These are phyloP conservation scores for Globisporangium ultimum DNA, from an alignment of 352 stramenopile genomes.

Conservation along the genomic window DNA sequence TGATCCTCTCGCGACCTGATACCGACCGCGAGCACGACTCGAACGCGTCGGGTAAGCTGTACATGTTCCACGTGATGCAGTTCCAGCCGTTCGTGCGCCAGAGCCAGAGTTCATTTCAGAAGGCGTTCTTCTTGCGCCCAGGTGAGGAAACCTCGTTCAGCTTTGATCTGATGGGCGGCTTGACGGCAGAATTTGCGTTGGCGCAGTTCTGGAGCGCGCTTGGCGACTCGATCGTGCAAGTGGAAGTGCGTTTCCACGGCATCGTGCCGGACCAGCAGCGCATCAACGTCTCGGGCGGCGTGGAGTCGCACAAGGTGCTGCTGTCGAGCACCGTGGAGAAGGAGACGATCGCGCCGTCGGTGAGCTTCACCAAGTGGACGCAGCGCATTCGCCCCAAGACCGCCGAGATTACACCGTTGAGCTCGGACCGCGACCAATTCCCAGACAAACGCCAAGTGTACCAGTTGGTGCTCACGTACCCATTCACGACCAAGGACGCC, in stretches of 20 bases:
- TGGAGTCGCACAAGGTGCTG: conserved; percentile 72
- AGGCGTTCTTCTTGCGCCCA: conserved; percentile 64
- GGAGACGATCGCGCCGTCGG: conserved; percentile 70
- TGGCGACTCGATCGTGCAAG: conserved; percentile 72
- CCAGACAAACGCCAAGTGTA: conserved; percentile 87
- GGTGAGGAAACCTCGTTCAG: conserved; percentile 65
- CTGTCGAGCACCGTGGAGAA: conserved; percentile 68
- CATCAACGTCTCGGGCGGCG: conserved; percentile 59
- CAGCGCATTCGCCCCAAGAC: conserved; percentile 78
- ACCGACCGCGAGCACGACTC: conserved; percentile 49
- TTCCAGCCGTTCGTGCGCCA: conserved; percentile 85
- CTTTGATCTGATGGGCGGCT: conserved; percentile 65
- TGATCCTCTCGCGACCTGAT: conserved; percentile 64
- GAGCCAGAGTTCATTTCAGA: conserved; percentile 64
- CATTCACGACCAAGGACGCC: conserved; percentile 82
- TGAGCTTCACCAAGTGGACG: conserved; percentile 82
- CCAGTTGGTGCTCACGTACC: conserved; percentile 88
- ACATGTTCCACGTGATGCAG: conserved; percentile 88
- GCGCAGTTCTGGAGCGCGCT: conserved; percentile 90
- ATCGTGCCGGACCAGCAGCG: conserved; percentile 65
- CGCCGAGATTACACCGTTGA: conserved; percentile 75
- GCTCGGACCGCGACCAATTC: conserved; percentile 77
- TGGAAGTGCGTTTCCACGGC: conserved; percentile 86
- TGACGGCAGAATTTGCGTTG: conserved; percentile 88
- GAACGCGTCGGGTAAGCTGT: conserved; percentile 68